These are phyloP conservation scores for Linum usitatissimum DNA, from an alignment of 345 rosid species.

Conservation along the genomic window DNA sequence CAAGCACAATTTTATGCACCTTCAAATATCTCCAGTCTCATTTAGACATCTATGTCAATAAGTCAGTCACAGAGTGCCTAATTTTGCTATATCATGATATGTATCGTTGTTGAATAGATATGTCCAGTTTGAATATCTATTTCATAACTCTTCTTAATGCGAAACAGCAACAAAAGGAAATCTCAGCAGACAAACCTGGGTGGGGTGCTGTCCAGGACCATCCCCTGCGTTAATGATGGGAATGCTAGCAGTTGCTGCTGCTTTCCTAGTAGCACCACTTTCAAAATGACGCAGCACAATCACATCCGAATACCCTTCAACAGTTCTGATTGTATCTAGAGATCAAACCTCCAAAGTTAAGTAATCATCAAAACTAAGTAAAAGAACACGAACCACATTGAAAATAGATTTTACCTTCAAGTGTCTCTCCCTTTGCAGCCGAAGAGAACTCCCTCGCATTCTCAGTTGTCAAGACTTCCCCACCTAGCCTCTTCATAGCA, in stretches of 20 bases:
- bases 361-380: not conserved
- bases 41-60: not conserved
- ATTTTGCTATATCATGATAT: not conserved
- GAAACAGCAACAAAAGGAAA: not conserved
- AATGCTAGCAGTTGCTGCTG: conserved; percentile 72
- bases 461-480: conserved; percentile 92
- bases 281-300: conserved; percentile 96
- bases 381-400: not conserved
- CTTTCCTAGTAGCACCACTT: conserved; percentile 90
- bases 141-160: not conserved
- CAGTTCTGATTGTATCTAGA: conserved; percentile 84
- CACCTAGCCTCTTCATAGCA: conserved; percentile 92
- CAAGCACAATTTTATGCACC: not conserved
- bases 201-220: conserved; percentile 98
- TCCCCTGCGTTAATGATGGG: conserved; percentile 96
- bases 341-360: conserved; percentile 13
- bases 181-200: conserved; percentile 44
- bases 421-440: conserved; percentile 96
- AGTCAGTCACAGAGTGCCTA: not conserved
- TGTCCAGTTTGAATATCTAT: not conserved
- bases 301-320: conserved; percentile 85
- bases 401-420: conserved; percentile 49
- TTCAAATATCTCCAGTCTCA: no score
- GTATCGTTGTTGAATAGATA: not conserved
- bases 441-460: conserved; percentile 92